Base-by-base conservation (phyloP, 208 protist species). In the Porcisia hertigi region DNA sequence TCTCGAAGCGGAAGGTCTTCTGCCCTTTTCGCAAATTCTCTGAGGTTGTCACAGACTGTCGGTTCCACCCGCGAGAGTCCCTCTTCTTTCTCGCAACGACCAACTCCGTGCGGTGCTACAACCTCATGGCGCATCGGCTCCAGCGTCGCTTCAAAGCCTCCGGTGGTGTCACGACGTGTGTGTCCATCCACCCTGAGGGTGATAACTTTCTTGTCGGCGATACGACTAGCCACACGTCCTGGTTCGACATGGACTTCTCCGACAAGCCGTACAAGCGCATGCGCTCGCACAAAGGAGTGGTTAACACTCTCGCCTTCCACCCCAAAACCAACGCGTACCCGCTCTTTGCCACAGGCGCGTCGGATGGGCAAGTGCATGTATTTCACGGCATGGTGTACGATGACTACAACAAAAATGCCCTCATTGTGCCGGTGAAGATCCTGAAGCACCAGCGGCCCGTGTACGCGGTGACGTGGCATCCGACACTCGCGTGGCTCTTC, bases 341-440 rank as follows among this genome's bases (percentile, higher is more conserved):
- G n/a, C 91, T 99, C 34, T 99, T 99, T 78, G 99, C 99, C 8
- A 97, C 97, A 3, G 95, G 91, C 45, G 91, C 95, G 14, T 99
- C 99, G 75, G 99, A 99, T 84, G 96, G 97, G 12, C 92, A 91
- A 69, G 92, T 98, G 63, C 96, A 98, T 76, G 87, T 99, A 11
- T 99, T 98, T 82, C 98, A 99, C 76, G 95, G 93, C 41, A 97
- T 98, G 85, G 97, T 98, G 49, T 99, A 98, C 80, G 93, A 99
- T 72, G 99, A 99, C 86, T 98, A 99, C 78, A 87, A 98, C 69
- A 98, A 99, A 81, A 99, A 99, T 76, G 94, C 99, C 20, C 79
- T 99, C 7, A 93, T 99, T 66, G 99, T 99, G 53, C 99, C 99
- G n/a, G 88, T 99, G 41, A 99, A 99, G 83, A 98, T 99, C 58